phyloP scores from a whole-genome alignment of 345 rosid species.

The Euphorbia tirucalli region DNA sequence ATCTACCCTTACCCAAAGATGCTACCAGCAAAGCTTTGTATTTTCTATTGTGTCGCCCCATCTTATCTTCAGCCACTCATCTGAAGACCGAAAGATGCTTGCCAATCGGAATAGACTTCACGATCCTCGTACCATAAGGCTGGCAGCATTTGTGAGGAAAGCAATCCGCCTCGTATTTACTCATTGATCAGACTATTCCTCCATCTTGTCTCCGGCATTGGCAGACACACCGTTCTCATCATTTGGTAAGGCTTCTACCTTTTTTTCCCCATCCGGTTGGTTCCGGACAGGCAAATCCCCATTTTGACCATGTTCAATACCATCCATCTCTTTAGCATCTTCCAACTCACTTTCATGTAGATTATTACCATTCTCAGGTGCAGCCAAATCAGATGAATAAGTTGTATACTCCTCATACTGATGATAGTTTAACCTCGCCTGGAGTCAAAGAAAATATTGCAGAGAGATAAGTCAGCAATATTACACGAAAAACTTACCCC shows the following conservation, averaged over 20 bases:
- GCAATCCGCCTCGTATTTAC: neutral
- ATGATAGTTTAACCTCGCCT: conserved; percentile 53
- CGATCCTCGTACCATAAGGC: neutral
- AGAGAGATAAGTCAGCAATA: neutral
- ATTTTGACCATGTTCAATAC: conserved; percentile 26
- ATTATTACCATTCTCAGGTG: conserved; percentile 33
- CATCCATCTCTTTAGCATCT: conserved; percentile 35
- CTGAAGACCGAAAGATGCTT: too few relatives aligned
- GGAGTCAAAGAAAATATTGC: conserved; percentile 9
- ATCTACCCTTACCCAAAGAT: too few relatives aligned
- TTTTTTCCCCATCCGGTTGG: conserved; percentile 19
- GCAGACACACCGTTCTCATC: conserved; percentile 5
- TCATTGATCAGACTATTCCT: conserved; percentile 7
- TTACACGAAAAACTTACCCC: too few relatives aligned
- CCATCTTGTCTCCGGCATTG: conserved; percentile 22
- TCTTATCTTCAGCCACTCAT: neutral
- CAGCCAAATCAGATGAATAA: conserved; percentile 36
- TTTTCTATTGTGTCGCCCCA: neutral
- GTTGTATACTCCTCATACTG: conserved; percentile 43
- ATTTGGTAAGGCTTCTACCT: conserved; percentile 18
- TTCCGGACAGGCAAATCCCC: conserved; percentile 22
- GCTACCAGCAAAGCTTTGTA: neutral
- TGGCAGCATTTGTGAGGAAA: neutral
- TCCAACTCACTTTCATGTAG: conserved; percentile 18
- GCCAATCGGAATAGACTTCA: too few relatives aligned